These are phyloP conservation scores for Monilinia fructicola DNA, from an alignment of 2,329 filamentous ascomycete species.

Conservation along the genomic window DNA sequence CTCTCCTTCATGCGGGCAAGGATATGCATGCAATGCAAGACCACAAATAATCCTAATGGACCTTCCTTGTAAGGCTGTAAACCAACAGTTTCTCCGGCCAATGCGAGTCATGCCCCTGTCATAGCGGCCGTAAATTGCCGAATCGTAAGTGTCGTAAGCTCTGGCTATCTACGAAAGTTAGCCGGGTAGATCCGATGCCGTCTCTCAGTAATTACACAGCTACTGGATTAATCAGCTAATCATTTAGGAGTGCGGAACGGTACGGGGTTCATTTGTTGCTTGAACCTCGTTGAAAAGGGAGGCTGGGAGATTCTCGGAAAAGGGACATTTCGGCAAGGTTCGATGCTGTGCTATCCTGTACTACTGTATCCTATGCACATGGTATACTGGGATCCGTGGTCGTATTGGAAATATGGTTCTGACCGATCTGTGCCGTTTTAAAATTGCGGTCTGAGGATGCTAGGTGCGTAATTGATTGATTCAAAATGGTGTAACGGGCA, in stretches of 20 bases:
- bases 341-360: background rate
- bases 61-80: slow-evolving; percentile 20
- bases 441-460: background rate
- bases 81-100: slow-evolving; percentile 2
- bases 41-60: background rate
- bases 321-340: background rate
- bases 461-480: background rate
- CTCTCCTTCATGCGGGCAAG: slow-evolving; percentile 9
- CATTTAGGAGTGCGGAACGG: too few relatives aligned
- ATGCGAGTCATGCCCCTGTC: slow-evolving; percentile 17
- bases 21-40: background rate
- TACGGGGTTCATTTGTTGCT: too few relatives aligned
- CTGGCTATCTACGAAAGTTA: background rate
- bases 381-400: background rate
- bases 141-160: background rate
- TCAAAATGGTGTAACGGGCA: background rate
- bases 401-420: background rate
- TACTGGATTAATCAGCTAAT: too few relatives aligned
- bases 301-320: background rate
- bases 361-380: background rate
- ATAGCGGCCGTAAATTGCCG: background rate
- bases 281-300: background rate
- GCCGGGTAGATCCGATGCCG: too few relatives aligned
- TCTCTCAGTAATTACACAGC: too few relatives aligned
- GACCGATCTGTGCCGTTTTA: background rate